Base-by-base conservation (phyloP, 495 filamentous ascomycete genomes). In the Daldinia vernicosa region DNA sequence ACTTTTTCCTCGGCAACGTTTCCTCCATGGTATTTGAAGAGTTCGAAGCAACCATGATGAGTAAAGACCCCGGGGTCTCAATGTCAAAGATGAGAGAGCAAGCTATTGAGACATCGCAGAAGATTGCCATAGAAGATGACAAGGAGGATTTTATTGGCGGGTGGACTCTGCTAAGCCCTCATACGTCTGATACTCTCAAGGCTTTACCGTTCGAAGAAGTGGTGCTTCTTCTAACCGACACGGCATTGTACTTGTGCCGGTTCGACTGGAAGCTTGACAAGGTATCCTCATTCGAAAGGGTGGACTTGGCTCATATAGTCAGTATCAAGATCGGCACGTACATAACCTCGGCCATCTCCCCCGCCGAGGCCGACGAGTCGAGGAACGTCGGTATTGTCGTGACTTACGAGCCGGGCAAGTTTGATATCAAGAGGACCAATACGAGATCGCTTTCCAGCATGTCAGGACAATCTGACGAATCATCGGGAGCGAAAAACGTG, bases 191-290 rank as follows among this genome's bases (percentile, higher is more conserved):
- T 8, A 88, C 84, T 1, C 83, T 92, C 66, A 85, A 89, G 7
- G 88, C 90, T 53, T 90, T 87, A 1, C 90, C 92, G 0, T 91
- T 98, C 58, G 91, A 93, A 68, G 95, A 99, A 75, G 88, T 87
- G 0, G 91, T 98, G 1, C 83, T 98, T 1, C 84, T 99, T 2
- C 83, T 99, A 7, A 99, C 95, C 5, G 90, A 97, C 60, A 82
- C 84, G 6, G 94, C 93, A 2, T 77, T 98, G 6, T 99, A 98
- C 74, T 88, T 89, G 53, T 96, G 94, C 75, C 87, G 91, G 17
- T 95, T 98, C 69, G 94, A 98, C 79, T 97, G 93, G 91, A 90
- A 90, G 66, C 87, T 92, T 4, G 94, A 97, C 81, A 98, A 97
- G 79, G 92, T 98, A 0, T 87, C 89, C 0, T 92, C 90, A 0